Evolutionary conservation across 176 grass and related monocot genomes (phyloP), one percentile per base, ranked within the genome.

Genomic region (Bonia amplexicaulis): DNA sequence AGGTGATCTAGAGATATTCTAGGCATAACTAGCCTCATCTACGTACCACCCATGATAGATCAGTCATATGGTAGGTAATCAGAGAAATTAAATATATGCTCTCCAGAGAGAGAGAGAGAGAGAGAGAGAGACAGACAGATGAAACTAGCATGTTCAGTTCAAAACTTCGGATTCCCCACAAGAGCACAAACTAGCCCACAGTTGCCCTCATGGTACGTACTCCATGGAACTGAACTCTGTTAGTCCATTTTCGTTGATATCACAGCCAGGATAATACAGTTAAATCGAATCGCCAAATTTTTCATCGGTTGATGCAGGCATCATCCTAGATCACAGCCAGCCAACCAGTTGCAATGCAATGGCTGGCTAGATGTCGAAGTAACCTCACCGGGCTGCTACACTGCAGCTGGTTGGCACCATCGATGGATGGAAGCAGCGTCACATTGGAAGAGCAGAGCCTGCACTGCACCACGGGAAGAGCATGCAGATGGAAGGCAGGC

Each of bases 31-130:
- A 70, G 41, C 3, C 15, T 26, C 12, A 59, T 33, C 51, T 48
- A 58, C 52, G 60, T 73, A 55, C 44, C 83, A 67, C 66, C 76
- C 69, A 80, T 89, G 74, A 74, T 85, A 85, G 69, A 33, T 79
- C 73, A 64, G 0, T 26, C 80, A 82, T 62, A 82, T 88, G 86
- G 40, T 62, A 62, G 71, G 72, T 88, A 68, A 60, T 22, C 52
- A 77, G 7, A 39, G 10, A 16, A n/a, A 31, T 60, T 15, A 6
- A 31, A 31, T 14, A 70, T 39, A 59, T 71, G 66, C 5, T 58
- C 35, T 37, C n/a, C 51, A 40, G 6, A 53, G 46, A 52, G 19
- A 16, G 12, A 45, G 1, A 29, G 13, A 17, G 0, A 17, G 31
- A 33, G 31, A 33, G 31, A 33, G 31, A 31, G 31, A 31, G 31